phyloP scores from a whole-genome alignment of 352 stramenopile species.

The Pythium phragmitis region DNA sequence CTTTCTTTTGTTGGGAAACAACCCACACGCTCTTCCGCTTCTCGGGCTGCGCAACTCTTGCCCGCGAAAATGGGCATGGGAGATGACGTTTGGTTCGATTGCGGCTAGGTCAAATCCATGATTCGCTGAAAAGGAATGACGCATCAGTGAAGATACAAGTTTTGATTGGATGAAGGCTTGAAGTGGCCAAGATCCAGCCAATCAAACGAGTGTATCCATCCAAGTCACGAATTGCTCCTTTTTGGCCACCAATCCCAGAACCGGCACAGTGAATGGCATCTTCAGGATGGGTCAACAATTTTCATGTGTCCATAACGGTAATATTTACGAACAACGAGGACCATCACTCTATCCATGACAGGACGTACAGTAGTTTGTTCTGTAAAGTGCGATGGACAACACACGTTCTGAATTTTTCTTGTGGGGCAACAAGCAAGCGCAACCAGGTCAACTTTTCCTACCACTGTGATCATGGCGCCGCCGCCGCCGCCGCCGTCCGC shows the following conservation, averaged over 20 bases:
- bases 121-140: slow-evolving; percentile 17
- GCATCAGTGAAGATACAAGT: slow-evolving; percentile 12
- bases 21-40: slow-evolving; percentile 17
- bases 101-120: not conserved
- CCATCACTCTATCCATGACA: slow-evolving; percentile 5
- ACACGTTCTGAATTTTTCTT: slow-evolving; percentile 8
- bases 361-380: not conserved
- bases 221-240: slow-evolving; percentile 24
- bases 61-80: slow-evolving; percentile 5
- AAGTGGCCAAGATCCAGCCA: slow-evolving; percentile 12
- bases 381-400: slow-evolving; percentile 13
- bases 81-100: slow-evolving; percentile 24
- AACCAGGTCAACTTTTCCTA: not conserved
- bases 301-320: slow-evolving; percentile 6
- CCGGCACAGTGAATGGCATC: slow-evolving; percentile 8
- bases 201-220: slow-evolving; percentile 28
- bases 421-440: slow-evolving; percentile 1
- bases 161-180: slow-evolving; percentile 22
- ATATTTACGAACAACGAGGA: not conserved
- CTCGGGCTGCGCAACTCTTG: slow-evolving; percentile 2
- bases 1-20: not conserved
- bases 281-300: not conserved
- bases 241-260: slow-evolving; percentile 23
- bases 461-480: not conserved
- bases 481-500: not conserved